phyloP scores from a whole-genome alignment of 208 protist genomes.

The Entamoeba dispar region DNA sequence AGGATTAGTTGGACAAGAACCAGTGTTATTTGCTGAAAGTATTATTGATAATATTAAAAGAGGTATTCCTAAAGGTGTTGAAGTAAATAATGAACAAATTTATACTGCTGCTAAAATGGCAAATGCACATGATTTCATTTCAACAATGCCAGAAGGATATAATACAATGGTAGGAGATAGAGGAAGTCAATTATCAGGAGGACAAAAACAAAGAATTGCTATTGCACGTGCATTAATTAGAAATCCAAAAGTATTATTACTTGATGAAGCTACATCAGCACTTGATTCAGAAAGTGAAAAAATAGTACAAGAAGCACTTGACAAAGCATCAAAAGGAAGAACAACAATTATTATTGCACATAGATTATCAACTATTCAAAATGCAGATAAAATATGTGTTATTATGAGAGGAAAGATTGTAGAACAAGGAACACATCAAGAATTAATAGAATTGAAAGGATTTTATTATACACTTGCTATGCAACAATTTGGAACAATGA shows the following conservation, averaged over 20 bases:
- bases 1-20: too few relatives aligned
- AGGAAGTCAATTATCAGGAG: background rate
- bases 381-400: constrained; percentile 69
- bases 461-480: background rate
- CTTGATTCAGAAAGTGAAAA: background rate
- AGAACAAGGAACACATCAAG: constrained; percentile 55
- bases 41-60: background rate
- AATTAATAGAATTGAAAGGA: constrained; percentile 28
- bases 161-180: background rate
- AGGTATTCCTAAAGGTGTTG: background rate
- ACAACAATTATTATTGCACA: constrained; percentile 72
- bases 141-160: background rate
- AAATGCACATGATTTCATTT: background rate
- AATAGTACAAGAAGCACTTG: too few relatives aligned
- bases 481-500: too few relatives aligned
- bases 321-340: constrained; percentile 47
- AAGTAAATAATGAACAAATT: background rate
- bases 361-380: constrained; percentile 58
- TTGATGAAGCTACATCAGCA: background rate
- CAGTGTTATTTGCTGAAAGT: too few relatives aligned
- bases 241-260: background rate
- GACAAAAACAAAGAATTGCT: too few relatives aligned
- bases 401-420: constrained; percentile 55
- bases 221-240: too few relatives aligned
- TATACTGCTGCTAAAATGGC: too few relatives aligned